Evolutionary conservation across 192 early-diverging fungal genomes (phyloP), one percentile per base, ranked within the genome.

Genomic region (Coemansia sp.): DNA sequence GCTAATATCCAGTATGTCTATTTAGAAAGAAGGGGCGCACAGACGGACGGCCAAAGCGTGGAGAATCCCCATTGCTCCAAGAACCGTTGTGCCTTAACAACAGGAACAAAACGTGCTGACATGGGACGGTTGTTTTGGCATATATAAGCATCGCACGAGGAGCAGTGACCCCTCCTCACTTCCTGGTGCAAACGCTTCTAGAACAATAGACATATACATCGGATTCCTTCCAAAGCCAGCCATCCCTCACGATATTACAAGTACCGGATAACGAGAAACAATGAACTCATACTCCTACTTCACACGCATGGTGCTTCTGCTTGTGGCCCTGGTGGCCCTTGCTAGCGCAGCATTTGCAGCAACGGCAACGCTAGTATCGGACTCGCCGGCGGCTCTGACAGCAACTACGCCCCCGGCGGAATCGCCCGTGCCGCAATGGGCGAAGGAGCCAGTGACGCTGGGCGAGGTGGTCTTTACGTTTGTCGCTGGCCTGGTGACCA

Each of bases 391-490:
- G 4, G 38, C 38, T 5, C 0, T 17, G 13, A 17, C 38, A 6
- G 37, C 37, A 40, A 9, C 33, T 6, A 6, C 33, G 13, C 13
- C 34, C 9, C 13, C 38, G 2, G 38, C 13, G 17, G 14, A 41
- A 15, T 1, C 38, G 0, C 1, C 15, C 15, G 1, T 25, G 47
- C 23, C 5, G 22, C 47, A 14, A 6, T 22, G 33, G 9, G 4
- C 14, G 6, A 23, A 15, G 14, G 25, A 31, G 8, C 47, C 41
- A 0, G 4, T 52, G 30, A 61, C 47, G 28, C 36, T 61, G 45
- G 48, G 59, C 36, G 45, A 61, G 48, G 59, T 52, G 30, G 47
- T 61, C 19, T 17, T 50, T 22, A 48, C 58, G 4, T 59, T 59
- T 33, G 44, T 59, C 2, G 22, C 28, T 59, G 58, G 58, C 2